Evolutionary conservation across 2,329 filamentous ascomycete species (phyloP).

Genomic region (Alternaria novae-zelandiae): DNA sequence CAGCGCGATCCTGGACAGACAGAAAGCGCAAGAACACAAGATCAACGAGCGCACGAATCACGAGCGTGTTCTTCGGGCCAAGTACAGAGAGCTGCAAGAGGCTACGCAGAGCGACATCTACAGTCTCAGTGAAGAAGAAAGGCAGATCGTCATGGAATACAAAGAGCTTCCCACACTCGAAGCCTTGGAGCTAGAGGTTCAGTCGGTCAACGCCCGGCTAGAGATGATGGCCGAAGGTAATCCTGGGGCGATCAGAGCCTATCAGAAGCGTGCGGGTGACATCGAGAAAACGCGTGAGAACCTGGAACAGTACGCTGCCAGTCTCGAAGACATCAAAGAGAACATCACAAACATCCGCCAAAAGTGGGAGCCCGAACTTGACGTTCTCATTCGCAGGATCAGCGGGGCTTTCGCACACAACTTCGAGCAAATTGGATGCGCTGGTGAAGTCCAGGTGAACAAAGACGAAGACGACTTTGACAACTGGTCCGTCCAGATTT

Average conservation of each 20-base stretch:
- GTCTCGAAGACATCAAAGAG: slow-evolving; percentile 61
- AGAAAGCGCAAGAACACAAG: slow-evolving; percentile 29
- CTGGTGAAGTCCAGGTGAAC: slow-evolving; percentile 85
- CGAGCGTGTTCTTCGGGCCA: slow-evolving; percentile 10
- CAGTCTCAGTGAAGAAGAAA: slow-evolving; percentile 35
- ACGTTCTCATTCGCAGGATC: slow-evolving; percentile 78
- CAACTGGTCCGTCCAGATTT: slow-evolving; percentile 90
- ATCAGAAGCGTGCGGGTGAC: slow-evolving; percentile 57
- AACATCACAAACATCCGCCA: slow-evolving; percentile 71
- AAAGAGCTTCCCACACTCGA: slow-evolving; percentile 49
- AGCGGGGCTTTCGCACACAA: slow-evolving; percentile 92
- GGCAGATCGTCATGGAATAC: slow-evolving; percentile 25
- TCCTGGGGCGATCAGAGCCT: slow-evolving; percentile 76
- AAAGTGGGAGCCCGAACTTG: slow-evolving; percentile 84
- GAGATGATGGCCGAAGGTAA: slow-evolving; percentile 82
- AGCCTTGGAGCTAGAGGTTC: slow-evolving; percentile 74
- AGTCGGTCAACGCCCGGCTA: slow-evolving; percentile 74
- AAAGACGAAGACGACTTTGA: slow-evolving; percentile 92
- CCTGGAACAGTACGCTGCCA: slow-evolving; percentile 61
- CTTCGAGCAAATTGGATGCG: slow-evolving; percentile 92
- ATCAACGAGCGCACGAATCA: slow-evolving; percentile 25
- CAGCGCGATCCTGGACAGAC: slow-evolving; percentile 39
- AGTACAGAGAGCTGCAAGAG: slow-evolving; percentile 22
- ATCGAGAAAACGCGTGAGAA: slow-evolving; percentile 71
- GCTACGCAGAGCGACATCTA: slow-evolving; percentile 24